Evolutionary conservation across 768 basidiomycete genomes (phyloP), one percentile per base, ranked within the genome.

Genomic region (Termitomyces sp.): DNA sequence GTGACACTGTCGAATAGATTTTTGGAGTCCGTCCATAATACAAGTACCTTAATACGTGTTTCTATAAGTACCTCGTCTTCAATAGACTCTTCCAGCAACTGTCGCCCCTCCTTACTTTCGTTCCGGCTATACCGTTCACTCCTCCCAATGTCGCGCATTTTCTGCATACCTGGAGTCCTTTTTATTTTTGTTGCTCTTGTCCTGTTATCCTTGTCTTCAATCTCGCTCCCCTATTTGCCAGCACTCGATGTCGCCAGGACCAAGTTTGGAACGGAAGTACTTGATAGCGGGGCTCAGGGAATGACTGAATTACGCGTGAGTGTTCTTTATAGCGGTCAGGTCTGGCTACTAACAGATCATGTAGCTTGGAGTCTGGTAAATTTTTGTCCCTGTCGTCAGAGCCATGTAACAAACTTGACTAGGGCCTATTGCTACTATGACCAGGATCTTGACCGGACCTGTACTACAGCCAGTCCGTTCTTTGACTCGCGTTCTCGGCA

Each of bases 341-440:
- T 20, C 12, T 42, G 56, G 45, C 12, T 12, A 54, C 56, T 53
- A 43, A 46, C 62, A 54, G 20, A 51, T 60, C 7, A 61, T 36
- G 6, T 57, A 92, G 89, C 81, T 89, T 67, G 91, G 91, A 66
- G 77, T 89, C 37, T 92, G 90, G 90, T 89, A 63, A 72, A 54
- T 17, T 47, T 20, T 46, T 3, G 4, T 5, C 17, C 29, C 20
- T 48, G 12, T n/a, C 17, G 38, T n/a, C 17, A 10, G 5, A 25
- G 29, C 7, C 20, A 59, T 7, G 45, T 54, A 37, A 17, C 29
- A 17, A 60, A 32, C 15, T 32, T 48, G n/a, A 15, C 32, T 38
- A 90, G 90, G 90, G 79, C 83, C 5, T 80, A 82, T 57, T 92
- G 90, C 70, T 80, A 76, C 53, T 84, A 83, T 62, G 63, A 75